Evolutionary conservation across 768 basidiomycete species (phyloP), one percentile per base, ranked within the genome.

Genomic region (Clitopilus passeckerianus): DNA sequence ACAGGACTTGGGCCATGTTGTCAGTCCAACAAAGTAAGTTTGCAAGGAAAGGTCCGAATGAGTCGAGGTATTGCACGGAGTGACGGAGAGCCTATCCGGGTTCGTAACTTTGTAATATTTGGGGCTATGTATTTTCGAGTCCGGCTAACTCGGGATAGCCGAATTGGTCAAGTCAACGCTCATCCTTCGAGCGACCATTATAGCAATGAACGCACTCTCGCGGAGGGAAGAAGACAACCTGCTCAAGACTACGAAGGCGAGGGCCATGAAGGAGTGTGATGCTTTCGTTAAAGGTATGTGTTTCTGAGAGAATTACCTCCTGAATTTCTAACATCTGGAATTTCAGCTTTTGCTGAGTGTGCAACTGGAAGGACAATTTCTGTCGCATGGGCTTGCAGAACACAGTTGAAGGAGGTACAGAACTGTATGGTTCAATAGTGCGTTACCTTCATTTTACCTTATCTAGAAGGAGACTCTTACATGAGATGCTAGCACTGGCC

Each of bases 201-300:
- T n/a, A n/a, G n/a, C n/a, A n/a, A 94, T 94, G 93, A 86, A 93
- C 71, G 81, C 91, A 43, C 83, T 95, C 33, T 95, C 93, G 35
- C 83, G 91, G 58, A 82, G 93, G 54, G 93, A 95, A 75, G 93
- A 95, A 70, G 93, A 95, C 50, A 87, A 86, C 7, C 81, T 95
- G 41, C 72, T 89, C 37, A 94, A 95, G 72, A 78, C 89, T 22
- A 89, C 91, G 8, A 95, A 94, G 68, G 84, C 86, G 15, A 78
- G 80, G 59, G 93, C 93, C 12, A 71, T 94, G 67, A 86, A 83
- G 65, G 88, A 91, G 70, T 95, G 93, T 63, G 88, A 92, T 66
- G 61, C 75, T 1, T 61, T 91, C 6, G 89, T 94, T 4, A 88
- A 86, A 84, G 89, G 93, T 87, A 58, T 34, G 70, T 62, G 35